Conservation (phyloP, 164 flowering plant species). For the Stephania japonica region DNA sequence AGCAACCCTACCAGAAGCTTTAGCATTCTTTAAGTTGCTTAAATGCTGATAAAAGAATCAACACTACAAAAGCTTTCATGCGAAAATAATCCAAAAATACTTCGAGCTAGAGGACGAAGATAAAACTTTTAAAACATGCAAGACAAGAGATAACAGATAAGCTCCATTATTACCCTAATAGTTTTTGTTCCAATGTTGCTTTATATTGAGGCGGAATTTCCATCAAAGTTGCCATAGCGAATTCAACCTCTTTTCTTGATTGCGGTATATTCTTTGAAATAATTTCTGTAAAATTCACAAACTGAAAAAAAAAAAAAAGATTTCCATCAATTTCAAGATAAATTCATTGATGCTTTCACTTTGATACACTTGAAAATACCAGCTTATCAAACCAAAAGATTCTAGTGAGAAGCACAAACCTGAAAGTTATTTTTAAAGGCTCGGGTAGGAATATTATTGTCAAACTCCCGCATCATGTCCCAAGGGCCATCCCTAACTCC, state of each 20-base stretch:
- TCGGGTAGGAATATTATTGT: conserved; percentile 83
- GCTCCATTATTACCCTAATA: conserved; percentile 47
- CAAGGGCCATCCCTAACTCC: conserved; percentile 98
- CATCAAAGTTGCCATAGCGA: conserved; percentile 74
- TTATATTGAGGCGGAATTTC: conserved; percentile 80
- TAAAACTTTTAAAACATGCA: neutral
- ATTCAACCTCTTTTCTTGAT: conserved; percentile 56
- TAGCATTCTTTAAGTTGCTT: conserved; percentile 41
- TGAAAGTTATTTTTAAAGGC: conserved; percentile 88
- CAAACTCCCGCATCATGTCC: conserved; percentile 91
- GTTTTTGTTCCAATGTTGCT: conserved; percentile 56
- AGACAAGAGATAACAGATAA: neutral
- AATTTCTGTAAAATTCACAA: conserved; percentile 74
- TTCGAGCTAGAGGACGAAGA: neutral
- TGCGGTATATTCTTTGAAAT: conserved; percentile 53
- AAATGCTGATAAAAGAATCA: conserved; percentile 2
- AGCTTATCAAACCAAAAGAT: neutral
- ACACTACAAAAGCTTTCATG: neutral
- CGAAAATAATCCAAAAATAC: neutral
- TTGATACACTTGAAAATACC: neutral
- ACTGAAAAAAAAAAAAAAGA: conserved; percentile 33
- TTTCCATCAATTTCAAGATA: neutral
- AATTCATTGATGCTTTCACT: neutral
- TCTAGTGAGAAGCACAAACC: conserved; percentile 25
- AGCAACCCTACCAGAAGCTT: conserved; percentile 44